Conservation (phyloP, 306 rosid genomes). For the Fagus crenata region DNA sequence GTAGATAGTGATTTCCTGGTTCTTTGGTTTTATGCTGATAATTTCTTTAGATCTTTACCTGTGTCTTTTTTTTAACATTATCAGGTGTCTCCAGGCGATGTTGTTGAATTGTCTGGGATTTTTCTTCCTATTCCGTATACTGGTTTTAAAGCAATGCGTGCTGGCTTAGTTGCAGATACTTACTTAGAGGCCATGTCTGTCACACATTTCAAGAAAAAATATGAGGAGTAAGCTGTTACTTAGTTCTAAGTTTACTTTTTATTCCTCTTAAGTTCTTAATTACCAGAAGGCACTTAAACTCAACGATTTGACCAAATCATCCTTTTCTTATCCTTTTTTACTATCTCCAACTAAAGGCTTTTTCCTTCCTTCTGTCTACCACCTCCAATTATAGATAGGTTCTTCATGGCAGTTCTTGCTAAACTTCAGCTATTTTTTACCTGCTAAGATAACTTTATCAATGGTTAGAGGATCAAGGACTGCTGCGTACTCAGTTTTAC, state of each 20-base stretch:
- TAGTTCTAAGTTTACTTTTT: background rate
- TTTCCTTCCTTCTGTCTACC: background rate
- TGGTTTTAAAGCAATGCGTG: conserved; percentile 97
- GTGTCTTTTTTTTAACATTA: conserved; percentile 21
- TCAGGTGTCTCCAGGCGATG: conserved; percentile 97
- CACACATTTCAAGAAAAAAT: conserved; percentile 88
- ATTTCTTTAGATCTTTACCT: conserved; percentile 11
- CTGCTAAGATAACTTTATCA: conserved; percentile 13
- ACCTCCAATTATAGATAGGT: background rate
- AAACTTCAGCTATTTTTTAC: background rate
- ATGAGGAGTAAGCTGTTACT: conserved; percentile 74
- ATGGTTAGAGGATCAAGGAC: conserved; percentile 16
- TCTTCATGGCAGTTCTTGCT: conserved; percentile 15
- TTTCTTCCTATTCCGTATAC: conserved; percentile 93
- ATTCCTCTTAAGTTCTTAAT: conserved; percentile 21
- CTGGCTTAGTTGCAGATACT: conserved; percentile 95
- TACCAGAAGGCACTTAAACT: conserved; percentile 1
- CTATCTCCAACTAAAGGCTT: background rate
- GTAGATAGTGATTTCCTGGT: background rate
- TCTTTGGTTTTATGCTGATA: conserved; percentile 12
- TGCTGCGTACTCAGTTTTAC: conserved; percentile 25
- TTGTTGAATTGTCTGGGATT: conserved; percentile 89
- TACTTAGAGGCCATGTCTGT: conserved; percentile 98
- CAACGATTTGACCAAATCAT: background rate
- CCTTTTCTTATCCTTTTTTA: background rate